These are phyloP conservation scores for Handroanthus guayacan DNA, from an alignment of 257 asterid genomes.

Conservation along the genomic window DNA sequence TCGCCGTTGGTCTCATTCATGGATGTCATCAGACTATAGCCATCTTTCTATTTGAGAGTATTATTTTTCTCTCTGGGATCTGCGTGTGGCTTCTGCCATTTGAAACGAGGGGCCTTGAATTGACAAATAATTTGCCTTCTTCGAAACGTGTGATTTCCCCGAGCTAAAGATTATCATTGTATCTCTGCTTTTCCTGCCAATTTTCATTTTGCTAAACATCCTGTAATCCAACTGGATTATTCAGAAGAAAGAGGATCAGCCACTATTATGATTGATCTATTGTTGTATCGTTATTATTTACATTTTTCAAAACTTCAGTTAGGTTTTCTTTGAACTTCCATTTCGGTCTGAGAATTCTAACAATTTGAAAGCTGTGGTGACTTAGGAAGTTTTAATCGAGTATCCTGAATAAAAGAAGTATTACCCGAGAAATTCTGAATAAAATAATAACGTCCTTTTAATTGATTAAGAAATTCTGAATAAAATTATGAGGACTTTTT, in stretches of 20 bases:
- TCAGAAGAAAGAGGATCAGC: not conserved
- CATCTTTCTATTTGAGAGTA: slow-evolving; percentile 54
- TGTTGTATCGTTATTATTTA: no score
- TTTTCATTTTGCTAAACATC: not conserved
- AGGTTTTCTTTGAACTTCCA: no score
- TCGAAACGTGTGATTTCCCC: slow-evolving; percentile 17
- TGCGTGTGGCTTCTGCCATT: slow-evolving; percentile 64
- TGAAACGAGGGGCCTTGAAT: slow-evolving; percentile 63
- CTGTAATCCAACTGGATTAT: not conserved
- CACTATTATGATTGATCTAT: not conserved
- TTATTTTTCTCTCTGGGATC: slow-evolving; percentile 53
- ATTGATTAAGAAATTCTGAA: no score
- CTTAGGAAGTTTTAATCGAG: no score
- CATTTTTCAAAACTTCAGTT: no score
- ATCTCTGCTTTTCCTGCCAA: not conserved
- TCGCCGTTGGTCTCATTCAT: slow-evolving; percentile 68
- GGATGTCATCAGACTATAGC: slow-evolving; percentile 69
- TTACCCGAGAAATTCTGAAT: no score
- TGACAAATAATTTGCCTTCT: slow-evolving; percentile 45
- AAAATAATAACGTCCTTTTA: no score
- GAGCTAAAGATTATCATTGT: not conserved
- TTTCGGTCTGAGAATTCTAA: no score
- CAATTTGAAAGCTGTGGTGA: no score
- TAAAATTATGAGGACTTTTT: no score
- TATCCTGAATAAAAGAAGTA: no score